phyloP scores from a whole-genome alignment of 495 filamentous ascomycete genomes.

The Penicillium salamii region DNA sequence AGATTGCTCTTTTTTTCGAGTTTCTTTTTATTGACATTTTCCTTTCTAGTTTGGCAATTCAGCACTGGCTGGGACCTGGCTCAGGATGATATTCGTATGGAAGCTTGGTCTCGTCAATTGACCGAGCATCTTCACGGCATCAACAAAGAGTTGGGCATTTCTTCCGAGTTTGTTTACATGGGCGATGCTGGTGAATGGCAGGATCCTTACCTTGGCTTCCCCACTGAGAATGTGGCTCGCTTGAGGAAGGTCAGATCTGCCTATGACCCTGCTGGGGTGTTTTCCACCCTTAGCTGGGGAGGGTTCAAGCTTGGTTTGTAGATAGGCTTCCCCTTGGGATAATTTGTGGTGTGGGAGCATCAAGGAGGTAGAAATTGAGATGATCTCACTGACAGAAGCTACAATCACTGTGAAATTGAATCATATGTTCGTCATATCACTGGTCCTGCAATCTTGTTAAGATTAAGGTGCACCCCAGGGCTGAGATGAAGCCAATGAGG shows the following conservation, averaged over 20 bases:
- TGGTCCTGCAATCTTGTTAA: no score
- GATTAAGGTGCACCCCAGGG: no score
- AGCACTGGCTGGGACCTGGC: slow-evolving; percentile 26
- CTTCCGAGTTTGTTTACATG: slow-evolving; percentile 30
- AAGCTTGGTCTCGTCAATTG: slow-evolving; percentile 25
- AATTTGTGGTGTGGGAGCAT: no score
- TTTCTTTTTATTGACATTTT: neutral
- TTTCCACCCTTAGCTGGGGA: slow-evolving; percentile 25
- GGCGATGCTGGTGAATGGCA: slow-evolving; percentile 41
- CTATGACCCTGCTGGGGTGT: slow-evolving; percentile 33
- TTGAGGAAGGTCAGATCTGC: slow-evolving; percentile 29
- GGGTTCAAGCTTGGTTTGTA: slow-evolving; percentile 30
- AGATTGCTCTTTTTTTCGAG: no score
- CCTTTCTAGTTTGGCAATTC: slow-evolving; percentile 26
- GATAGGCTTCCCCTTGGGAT: no score
- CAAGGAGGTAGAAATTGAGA: no score
- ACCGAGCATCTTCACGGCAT: slow-evolving; percentile 18
- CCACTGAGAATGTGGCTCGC: slow-evolving; percentile 26
- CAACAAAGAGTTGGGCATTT: slow-evolving; percentile 17
- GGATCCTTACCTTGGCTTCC: slow-evolving; percentile 39
- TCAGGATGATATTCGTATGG: slow-evolving; percentile 29
- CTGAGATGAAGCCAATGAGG: neutral
- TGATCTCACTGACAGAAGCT: no score
- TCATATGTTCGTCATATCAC: slow-evolving; percentile 55
- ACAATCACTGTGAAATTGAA: no score